A percentile compares a stretch with the other conserved stretches of the same genome.
Conservation (phyloP, 169 alveolate genomes). For the Eimeria nieschulzi region DNA sequence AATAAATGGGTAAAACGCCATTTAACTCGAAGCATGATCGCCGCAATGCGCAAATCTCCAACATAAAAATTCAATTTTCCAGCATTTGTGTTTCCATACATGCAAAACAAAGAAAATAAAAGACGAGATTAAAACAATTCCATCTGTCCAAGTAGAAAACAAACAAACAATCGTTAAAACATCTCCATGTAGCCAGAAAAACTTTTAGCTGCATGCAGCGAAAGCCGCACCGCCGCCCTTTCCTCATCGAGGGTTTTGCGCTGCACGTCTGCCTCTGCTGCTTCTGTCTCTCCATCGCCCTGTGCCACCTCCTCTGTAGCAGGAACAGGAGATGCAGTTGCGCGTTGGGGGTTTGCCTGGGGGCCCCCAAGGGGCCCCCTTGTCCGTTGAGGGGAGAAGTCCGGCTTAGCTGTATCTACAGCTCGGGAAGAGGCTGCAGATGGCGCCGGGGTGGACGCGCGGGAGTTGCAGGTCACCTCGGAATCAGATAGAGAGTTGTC, state of each 20-base stretch:
- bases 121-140: too few relatives aligned
- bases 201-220: not conserved
- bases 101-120: not conserved
- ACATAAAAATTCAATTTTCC: too few relatives aligned
- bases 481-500: not conserved
- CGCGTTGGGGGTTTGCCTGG: not conserved
- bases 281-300: not conserved
- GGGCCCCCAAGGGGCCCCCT: not conserved
- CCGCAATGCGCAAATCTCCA: not conserved
- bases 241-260: not conserved
- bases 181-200: too few relatives aligned
- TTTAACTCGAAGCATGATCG: not conserved
- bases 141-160: not conserved
- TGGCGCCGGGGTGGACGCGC: not conserved
- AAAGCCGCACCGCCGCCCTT: not conserved
- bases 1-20: not conserved
- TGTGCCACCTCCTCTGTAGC: not conserved
- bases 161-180: too few relatives aligned
- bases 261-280: conserved; percentile 10
- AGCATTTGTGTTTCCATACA: not conserved
- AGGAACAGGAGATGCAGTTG: not conserved
- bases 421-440: not conserved
- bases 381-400: not conserved
- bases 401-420: not conserved
- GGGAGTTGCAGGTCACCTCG: not conserved